phyloP scores from a whole-genome alignment of 345 rosid species.

The Populus simonii region DNA sequence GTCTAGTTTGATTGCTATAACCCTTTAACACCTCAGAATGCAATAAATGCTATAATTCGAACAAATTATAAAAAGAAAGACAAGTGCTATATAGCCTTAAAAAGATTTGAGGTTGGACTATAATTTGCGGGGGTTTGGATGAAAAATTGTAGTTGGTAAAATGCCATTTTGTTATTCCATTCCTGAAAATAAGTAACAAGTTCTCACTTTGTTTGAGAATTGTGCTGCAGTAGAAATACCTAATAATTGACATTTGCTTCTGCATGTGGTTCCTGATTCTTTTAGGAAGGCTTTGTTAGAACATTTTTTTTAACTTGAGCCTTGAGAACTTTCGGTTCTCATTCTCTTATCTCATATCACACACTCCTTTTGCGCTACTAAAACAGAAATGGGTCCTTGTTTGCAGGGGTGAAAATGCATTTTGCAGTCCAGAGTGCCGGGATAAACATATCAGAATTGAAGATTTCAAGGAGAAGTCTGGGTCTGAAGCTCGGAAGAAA shows the following conservation, averaged over 20 bases:
- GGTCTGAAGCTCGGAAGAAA: not conserved
- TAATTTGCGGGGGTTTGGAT: not conserved
- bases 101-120: not conserved
- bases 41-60: too few relatives aligned
- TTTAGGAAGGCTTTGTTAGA: not conserved
- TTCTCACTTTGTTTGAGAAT: not conserved
- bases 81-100: not conserved
- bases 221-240: not conserved
- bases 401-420: not conserved
- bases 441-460: not conserved
- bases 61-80: not conserved
- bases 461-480: not conserved
- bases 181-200: not conserved
- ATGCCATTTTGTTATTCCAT: not conserved
- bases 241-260: not conserved
- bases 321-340: not conserved
- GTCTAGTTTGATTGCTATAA: too few relatives aligned
- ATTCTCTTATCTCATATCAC: not conserved
- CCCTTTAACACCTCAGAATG: too few relatives aligned
- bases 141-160: not conserved
- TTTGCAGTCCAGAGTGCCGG: not conserved
- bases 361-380: not conserved
- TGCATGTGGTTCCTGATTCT: not conserved
- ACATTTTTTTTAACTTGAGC: not conserved
- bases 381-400: not conserved